Evolutionary conservation across 2,329 filamentous ascomycete species (phyloP), one percentile per base, ranked within the genome.

Genomic region (Hypoxylon sp.): DNA sequence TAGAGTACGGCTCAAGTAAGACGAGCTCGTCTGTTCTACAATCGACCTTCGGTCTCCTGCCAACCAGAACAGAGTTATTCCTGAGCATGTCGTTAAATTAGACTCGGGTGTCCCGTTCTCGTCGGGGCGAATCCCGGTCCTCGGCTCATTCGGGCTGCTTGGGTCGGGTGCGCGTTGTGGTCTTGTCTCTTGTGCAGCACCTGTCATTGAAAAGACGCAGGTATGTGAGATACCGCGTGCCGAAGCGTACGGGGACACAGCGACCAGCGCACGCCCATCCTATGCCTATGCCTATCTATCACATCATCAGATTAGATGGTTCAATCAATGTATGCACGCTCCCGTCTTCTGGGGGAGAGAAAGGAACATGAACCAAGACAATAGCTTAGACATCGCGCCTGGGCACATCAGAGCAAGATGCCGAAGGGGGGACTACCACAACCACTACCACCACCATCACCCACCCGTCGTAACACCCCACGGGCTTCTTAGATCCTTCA

Each of bases 31-130:
- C 56, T 48, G 14, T 32, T 25, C 19, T 28, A n/a, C 55, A 28
- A 53, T 46, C 32, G n/a, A 10, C 38, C 25, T 30, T 65, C 57
- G 56, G 51, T 41, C 58, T 38, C 56, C 36, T 49, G 19, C 67
- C 64, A 67, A 67, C 64, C 60, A 65, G 28, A 48, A 45, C 48
- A 23, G 10, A 60, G 10, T 14, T 10, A 2, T 19, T 14, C 36
- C 36, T 43, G 45, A 3, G 63, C 23, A 41, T 68, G 71, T 73
- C 67, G 71, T 73, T 71, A 67, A 71, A 71, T 73, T 73, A 73
- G 71, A 60, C 69, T 73, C 71, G 71, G 65, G 67, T 70, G 63
- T 56, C 59, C 60, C 55, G 57, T 71, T 70, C 60, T 72, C 63
- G 65, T 66, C 60, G 58, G 64, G 48, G 61, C 17, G 23, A 46